Percentiles rank a stretch among this genome's conserved stretches.
Conservation (phyloP, 2,329 filamentous ascomycete genomes). For the Mycosphaerella sp. region DNA sequence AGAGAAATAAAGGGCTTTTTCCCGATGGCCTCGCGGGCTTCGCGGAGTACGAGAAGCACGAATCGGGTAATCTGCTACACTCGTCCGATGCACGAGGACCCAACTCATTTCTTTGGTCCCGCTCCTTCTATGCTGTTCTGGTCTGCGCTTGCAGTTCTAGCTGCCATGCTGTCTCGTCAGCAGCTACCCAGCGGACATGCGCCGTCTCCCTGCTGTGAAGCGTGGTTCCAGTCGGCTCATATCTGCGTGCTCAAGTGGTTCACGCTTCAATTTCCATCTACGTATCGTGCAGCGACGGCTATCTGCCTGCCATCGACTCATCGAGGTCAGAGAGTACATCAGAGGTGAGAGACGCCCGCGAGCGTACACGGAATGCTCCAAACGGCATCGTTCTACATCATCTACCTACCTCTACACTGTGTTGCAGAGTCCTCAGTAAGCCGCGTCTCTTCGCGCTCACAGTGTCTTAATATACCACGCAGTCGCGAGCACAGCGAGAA, state of each 20-base stretch:
- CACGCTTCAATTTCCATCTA: slow-evolving; percentile 1
- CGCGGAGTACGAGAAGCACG: slow-evolving; percentile 3
- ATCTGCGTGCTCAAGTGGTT: slow-evolving; percentile 9
- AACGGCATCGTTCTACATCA: slow-evolving; percentile 1
- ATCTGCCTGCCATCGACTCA: background rate
- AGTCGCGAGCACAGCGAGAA: slow-evolving; percentile 10
- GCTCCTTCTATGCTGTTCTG: slow-evolving; percentile 10
- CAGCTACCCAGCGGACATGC: slow-evolving; percentile 10
- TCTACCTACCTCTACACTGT: background rate
- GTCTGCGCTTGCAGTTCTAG: slow-evolving; percentile 13
- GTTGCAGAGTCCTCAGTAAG: background rate
- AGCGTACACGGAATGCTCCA: background rate
- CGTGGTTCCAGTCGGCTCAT: slow-evolving; percentile 21
- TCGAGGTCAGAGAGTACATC: slow-evolving; percentile 5
- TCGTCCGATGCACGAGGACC: slow-evolving; percentile 8
- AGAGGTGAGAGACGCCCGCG: slow-evolving; percentile 4
- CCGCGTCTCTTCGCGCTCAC: slow-evolving; percentile 3
- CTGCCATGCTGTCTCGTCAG: slow-evolving; percentile 2
- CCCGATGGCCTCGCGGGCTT: slow-evolving; percentile 1
- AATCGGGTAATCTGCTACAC: slow-evolving; percentile 4
- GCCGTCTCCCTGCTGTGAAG: slow-evolving; percentile 11
- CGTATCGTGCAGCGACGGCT: slow-evolving; percentile 2
- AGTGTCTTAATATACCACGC: slow-evolving; percentile 11
- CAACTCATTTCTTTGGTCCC: slow-evolving; percentile 6
- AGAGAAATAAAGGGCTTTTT: slow-evolving; percentile 10